Evolutionary conservation across 192 early-diverging fungal species (phyloP), one percentile per base, ranked within the genome.

Genomic region (Coemansia sp.): DNA sequence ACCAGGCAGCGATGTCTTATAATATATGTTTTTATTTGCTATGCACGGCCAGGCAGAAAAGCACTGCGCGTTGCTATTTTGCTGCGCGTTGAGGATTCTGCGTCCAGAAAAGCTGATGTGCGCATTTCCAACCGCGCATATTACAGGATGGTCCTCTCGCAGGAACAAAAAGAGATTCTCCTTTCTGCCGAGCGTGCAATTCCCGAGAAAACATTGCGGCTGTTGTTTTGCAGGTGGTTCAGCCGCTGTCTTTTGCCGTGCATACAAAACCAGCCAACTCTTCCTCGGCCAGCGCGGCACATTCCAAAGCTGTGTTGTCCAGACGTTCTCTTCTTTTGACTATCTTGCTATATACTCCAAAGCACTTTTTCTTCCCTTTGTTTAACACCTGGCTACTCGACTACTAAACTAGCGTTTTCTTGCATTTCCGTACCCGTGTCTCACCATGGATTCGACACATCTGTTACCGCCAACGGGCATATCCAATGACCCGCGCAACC

Each of bases 141-240:
- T 31, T 59, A 25, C 24, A 44, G 14, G 58, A 54, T 54, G 58
- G 25, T 25, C 44, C 25, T 48, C 58, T 31, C 58, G 46, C 58
- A 60, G 46, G 17, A 59, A 25, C 42, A 60, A n/a, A 44, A 44
- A 44, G 31, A 60, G 58, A 60, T 60, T 60, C 58, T 60, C 58
- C 58, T 60, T 60, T 60, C 58, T 60, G 58, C 58, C 46, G 40
- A n/a, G 58, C 23, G 24, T 26, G 26, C 31, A 28, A 28, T n/a
- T 44, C 38, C 10, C 20, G 31, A 34, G 7, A 7, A 34, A 34
- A 7, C 34, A 42, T 8, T 24, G 18, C 14, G 3, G 42, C 10
- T 17, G 31, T 7, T 47, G 58, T 47, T 60, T 54, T 28, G 58
- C 23, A 60, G 46, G 31, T 8, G 23, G 58, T 60, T 60, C 58